Conservation (phyloP, 768 basidiomycete genomes). For the Mycena maculata region DNA sequence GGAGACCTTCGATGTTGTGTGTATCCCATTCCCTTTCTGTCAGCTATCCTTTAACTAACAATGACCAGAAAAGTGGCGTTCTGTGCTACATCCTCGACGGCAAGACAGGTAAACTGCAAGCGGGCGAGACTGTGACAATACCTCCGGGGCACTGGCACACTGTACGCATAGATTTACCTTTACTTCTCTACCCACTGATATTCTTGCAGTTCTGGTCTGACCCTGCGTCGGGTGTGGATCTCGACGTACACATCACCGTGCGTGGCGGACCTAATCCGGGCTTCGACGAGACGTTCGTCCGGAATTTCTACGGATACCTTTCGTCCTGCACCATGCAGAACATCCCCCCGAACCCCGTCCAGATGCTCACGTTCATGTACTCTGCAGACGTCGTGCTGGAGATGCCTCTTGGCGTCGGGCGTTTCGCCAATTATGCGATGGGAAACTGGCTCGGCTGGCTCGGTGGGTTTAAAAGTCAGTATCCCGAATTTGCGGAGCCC, state of each 20-base stretch:
- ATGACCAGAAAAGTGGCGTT: constrained; percentile 36
- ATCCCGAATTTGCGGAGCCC: constrained; percentile 33
- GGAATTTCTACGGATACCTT: constrained; percentile 42
- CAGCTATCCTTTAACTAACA: neutral
- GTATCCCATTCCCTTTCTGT: constrained; percentile 1
- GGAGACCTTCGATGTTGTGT: constrained; percentile 41
- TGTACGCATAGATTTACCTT: constrained; percentile 19
- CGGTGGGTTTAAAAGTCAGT: constrained; percentile 39
- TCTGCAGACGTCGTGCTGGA: constrained; percentile 42
- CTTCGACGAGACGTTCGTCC: constrained; percentile 43
- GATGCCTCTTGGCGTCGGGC: constrained; percentile 37
- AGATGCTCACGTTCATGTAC: constrained; percentile 43
- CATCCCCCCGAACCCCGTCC: constrained; percentile 37
- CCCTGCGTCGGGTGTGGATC: constrained; percentile 38
- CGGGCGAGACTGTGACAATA: constrained; percentile 39
- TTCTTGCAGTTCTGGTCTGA: constrained; percentile 39
- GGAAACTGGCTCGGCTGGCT: constrained; percentile 41
- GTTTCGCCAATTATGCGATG: constrained; percentile 37
- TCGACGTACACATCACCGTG: constrained; percentile 41
- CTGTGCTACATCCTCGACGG: constrained; percentile 42
- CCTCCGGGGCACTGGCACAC: constrained; percentile 40
- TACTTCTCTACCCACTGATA: neutral
- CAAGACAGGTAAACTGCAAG: constrained; percentile 37
- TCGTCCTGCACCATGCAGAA: constrained; percentile 39
- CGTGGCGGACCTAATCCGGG: constrained; percentile 42